Conservation (phyloP, 257 asterid species). For the Apocynum venetum region DNA sequence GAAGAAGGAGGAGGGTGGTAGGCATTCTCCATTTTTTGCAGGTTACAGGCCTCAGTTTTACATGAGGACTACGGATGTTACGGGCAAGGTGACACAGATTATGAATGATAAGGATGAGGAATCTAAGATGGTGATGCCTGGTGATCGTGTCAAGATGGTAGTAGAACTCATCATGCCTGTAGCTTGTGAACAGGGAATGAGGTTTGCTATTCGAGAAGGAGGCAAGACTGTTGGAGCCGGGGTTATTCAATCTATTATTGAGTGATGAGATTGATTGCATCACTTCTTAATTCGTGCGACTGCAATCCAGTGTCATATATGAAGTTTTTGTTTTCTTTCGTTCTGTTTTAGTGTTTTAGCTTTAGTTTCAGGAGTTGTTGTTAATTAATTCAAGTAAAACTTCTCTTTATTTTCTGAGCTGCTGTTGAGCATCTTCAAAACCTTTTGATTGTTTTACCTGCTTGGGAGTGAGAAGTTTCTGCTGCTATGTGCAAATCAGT, state of each 20-base stretch:
- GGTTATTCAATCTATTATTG: slow-evolving; percentile 73
- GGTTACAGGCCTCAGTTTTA: slow-evolving; percentile 97
- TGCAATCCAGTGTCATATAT: slow-evolving; percentile 33
- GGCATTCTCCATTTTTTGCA: slow-evolving; percentile 88
- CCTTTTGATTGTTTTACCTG: background rate
- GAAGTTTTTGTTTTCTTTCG: slow-evolving; percentile 34
- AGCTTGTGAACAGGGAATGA: slow-evolving; percentile 97
- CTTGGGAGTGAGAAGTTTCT: slow-evolving; percentile 10
- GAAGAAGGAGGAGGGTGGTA: slow-evolving; percentile 99
- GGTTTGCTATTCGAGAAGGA: slow-evolving; percentile 93
- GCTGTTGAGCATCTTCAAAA: background rate
- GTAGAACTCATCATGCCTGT: slow-evolving; percentile 91
- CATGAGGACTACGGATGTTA: slow-evolving; percentile 98
- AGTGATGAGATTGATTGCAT: slow-evolving; percentile 29
- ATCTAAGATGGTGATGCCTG: slow-evolving; percentile 98
- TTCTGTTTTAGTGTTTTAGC: slow-evolving; percentile 32
- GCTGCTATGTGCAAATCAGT: background rate
- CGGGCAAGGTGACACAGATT: slow-evolving; percentile 35
- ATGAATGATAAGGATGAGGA: slow-evolving; percentile 57
- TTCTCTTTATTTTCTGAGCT: slow-evolving; percentile 4
- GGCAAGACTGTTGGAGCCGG: slow-evolving; percentile 98
- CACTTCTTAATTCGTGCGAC: slow-evolving; percentile 15
- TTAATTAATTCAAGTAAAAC: slow-evolving; percentile 27
- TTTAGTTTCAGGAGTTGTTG: slow-evolving; percentile 37
- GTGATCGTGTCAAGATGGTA: slow-evolving; percentile 93